These are phyloP conservation scores for Penicillium hesseltinei DNA, from an alignment of 2,329 filamentous ascomycete genomes.

Conservation along the genomic window DNA sequence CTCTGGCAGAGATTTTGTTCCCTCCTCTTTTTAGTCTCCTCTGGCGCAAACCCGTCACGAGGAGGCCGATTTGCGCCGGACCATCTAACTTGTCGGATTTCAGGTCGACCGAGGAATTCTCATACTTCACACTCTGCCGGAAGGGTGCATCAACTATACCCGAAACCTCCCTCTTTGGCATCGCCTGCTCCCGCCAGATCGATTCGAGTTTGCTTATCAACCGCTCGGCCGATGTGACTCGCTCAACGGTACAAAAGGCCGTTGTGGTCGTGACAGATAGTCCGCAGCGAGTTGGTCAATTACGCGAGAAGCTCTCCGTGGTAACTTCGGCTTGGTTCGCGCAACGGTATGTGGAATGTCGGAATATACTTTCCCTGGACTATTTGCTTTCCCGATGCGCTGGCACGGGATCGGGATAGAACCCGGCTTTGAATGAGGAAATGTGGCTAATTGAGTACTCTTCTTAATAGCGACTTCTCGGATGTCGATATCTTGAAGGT, in stretches of 20 bases:
- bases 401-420: not conserved
- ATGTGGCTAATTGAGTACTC: conserved; percentile 2
- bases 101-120: conserved; percentile 84
- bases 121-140: conserved; percentile 88
- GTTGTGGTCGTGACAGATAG: conserved; percentile 93
- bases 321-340: conserved; percentile 97
- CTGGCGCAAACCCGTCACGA: not conserved
- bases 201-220: conserved; percentile 74
- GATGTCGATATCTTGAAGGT: conserved; percentile 83
- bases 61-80: not conserved
- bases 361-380: not conserved
- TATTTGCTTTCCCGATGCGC: not conserved
- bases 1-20: not conserved
- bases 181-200: conserved; percentile 90
- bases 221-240: conserved; percentile 84
- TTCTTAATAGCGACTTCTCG: conserved; percentile 67
- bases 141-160: conserved; percentile 47
- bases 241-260: conserved; percentile 95
- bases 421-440: not conserved
- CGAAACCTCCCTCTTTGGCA: conserved; percentile 86
- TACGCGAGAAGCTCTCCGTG: conserved; percentile 83
- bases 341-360: conserved; percentile 59
- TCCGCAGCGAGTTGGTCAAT: conserved; percentile 83
- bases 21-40: not conserved
- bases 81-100: conserved; percentile 6